Base-by-base conservation (phyloP, 371 early-diverging fungal genomes). In the Paraphysoderma sedebokerense region DNA sequence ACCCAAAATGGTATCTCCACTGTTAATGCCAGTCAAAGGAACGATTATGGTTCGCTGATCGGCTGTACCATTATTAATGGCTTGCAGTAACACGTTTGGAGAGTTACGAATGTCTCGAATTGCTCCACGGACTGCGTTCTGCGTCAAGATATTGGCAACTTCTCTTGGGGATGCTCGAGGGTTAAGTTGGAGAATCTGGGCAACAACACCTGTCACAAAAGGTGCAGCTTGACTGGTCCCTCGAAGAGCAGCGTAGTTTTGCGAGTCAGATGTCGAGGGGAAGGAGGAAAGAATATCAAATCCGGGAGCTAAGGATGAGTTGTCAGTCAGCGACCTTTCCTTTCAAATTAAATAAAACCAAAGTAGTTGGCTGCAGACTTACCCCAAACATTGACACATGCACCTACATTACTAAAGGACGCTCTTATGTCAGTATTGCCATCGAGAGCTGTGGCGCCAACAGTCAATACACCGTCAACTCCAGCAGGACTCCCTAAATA, bases 141-240 rank as follows among this genome's bases (percentile, higher is more conserved):
- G n/a, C n/a, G n/a, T n/a, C n/a, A n/a, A n/a, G n/a, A n/a, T n/a
- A n/a, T n/a, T n/a, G n/a, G 22, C 9, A 13, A 46, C 22, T 2
- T 46, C 47, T 2, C 39, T 41, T 8, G 47, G 47, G 17, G 15
- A n/a, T 19, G 5, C 20, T 3, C 40, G 8, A n/a, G 47, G 47
- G 38, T 22, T 20, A 19, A 23, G 26, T 20, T 46, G 38, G 0
- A 46, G 47, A n/a, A 46, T 4, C 6, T 46, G 47, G 28, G 47
- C 47, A 5, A 46, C 47, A 9, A 46, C 47, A 6, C 47, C 47
- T n/a, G 47, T 15, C 47, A 46, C 47, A 20, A 22, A 41, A 11
- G 47, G 47, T 19, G 47, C 33, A 1, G 47, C 47, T 19, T 46
- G 47, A n/a, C 27, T 27, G 27, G 47, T 37, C 17, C 47, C 47